These are phyloP conservation scores for Leccinum disarticulatum DNA, from an alignment of 768 basidiomycete species.

Conservation along the genomic window DNA sequence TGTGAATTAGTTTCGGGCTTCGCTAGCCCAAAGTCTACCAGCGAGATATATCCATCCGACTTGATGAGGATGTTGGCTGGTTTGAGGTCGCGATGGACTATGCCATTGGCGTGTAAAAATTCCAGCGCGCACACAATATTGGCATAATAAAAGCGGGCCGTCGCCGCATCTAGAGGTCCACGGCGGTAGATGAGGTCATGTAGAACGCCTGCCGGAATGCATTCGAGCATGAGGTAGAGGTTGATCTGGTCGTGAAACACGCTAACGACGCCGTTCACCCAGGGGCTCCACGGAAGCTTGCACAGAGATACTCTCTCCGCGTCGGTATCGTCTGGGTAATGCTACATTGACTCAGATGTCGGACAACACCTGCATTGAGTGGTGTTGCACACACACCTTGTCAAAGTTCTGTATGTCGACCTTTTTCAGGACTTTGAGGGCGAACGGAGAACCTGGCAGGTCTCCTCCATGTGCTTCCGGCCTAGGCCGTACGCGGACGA, in stretches of 20 bases:
- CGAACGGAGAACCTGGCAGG: conserved; percentile 39
- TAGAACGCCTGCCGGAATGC: conserved; percentile 46
- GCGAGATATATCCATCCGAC: conserved; percentile 51
- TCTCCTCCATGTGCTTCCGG: conserved; percentile 34
- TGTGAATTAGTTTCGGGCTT: conserved; percentile 18
- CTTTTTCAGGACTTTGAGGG: conserved; percentile 46
- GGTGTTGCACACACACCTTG: conserved; percentile 18
- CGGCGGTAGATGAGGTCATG: conserved; percentile 35
- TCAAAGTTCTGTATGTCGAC: conserved; percentile 34
- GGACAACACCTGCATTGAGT: not conserved
- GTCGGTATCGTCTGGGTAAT: conserved; percentile 33
- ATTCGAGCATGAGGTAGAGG: conserved; percentile 53
- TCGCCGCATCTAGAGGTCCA: conserved; percentile 33
- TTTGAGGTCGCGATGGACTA: conserved; percentile 58
- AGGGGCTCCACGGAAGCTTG: conserved; percentile 52
- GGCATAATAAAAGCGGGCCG: conserved; percentile 51
- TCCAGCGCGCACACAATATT: conserved; percentile 52
- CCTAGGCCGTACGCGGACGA: conserved; percentile 37
- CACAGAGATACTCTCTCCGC: conserved; percentile 43
- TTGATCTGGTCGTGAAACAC: conserved; percentile 47
- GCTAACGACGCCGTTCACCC: conserved; percentile 46
- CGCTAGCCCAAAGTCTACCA: conserved; percentile 53
- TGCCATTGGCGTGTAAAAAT: conserved; percentile 43
- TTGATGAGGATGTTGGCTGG: conserved; percentile 59
- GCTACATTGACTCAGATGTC: conserved; percentile 16